A percentile compares a stretch with the other conserved stretches of the same genome.
These are phyloP conservation scores for Pueraria montana DNA, from an alignment of 306 rosid genomes.

Conservation along the genomic window DNA sequence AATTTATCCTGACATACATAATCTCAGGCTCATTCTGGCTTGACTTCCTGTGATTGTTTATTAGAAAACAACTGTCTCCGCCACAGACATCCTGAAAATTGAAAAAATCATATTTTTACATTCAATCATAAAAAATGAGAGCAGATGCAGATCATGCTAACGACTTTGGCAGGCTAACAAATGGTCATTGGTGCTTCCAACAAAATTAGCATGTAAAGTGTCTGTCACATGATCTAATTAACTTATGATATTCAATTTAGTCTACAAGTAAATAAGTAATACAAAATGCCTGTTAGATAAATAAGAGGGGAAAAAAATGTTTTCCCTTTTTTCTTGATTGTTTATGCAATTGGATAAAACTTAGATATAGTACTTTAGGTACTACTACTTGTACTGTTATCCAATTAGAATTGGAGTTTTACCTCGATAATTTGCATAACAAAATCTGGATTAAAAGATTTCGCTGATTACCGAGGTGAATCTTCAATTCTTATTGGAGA, in stretches of 20 bases:
- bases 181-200: constrained; percentile 17
- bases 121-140: constrained; percentile 35
- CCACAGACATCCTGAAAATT: constrained; percentile 79
- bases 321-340: neutral
- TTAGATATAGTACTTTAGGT: too few species aligned
- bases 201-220: constrained; percentile 37
- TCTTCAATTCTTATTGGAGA: too few species aligned
- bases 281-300: constrained; percentile 30
- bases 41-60: constrained; percentile 66
- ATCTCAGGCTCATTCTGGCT: constrained; percentile 71
- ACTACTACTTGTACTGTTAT: too few species aligned
- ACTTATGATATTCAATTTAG: constrained; percentile 9
- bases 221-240: constrained; percentile 11
- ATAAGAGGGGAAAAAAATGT: neutral
- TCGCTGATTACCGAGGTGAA: too few species aligned
- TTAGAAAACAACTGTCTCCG: constrained; percentile 81
- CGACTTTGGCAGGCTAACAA: neutral
- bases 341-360: too few species aligned
- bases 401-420: too few species aligned
- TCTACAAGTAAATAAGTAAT: constrained; percentile 12
- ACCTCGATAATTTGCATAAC: too few species aligned
- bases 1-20: constrained; percentile 60
- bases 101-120: constrained; percentile 22
- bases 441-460: too few species aligned
- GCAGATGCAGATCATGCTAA: constrained; percentile 17